phyloP scores from a whole-genome alignment of 352 stramenopile species.

The Globisporangium irregulare region DNA sequence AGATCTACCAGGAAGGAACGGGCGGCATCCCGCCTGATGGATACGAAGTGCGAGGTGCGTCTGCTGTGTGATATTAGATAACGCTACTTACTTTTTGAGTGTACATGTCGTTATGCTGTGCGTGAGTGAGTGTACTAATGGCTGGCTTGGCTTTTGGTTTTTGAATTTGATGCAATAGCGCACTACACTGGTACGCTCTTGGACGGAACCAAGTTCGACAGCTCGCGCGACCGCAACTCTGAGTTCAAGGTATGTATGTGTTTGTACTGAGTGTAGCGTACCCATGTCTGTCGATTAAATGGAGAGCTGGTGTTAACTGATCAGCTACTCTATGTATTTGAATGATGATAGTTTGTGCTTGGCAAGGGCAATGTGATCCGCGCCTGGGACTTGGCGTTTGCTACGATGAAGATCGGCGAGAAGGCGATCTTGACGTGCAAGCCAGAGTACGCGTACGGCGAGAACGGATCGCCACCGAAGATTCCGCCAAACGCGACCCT shows the following conservation, averaged over 20 bases:
- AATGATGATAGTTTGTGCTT: constrained; percentile 59
- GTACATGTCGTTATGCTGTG: neutral
- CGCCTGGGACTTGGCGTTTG: constrained; percentile 85
- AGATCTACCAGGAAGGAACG: constrained; percentile 86
- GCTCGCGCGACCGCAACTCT: constrained; percentile 84
- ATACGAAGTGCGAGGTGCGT: constrained; percentile 72
- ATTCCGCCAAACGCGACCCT: constrained; percentile 94
- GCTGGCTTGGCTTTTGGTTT: neutral
- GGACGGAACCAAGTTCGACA: constrained; percentile 95
- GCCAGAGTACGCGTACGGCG: constrained; percentile 93
- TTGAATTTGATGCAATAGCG: constrained; percentile 33
- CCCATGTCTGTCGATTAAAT: neutral
- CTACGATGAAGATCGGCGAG: constrained; percentile 95
- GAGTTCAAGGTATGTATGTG: constrained; percentile 70
- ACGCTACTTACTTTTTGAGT: neutral
- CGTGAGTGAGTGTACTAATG: neutral
- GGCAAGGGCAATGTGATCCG: constrained; percentile 90
- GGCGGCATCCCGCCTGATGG: constrained; percentile 77
- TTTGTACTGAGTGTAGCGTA: neutral
- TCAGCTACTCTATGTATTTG: neutral
- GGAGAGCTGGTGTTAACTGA: neutral
- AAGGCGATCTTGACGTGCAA: constrained; percentile 92
- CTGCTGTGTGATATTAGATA: neutral
- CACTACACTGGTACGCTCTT: constrained; percentile 96
- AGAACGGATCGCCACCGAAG: constrained; percentile 87